These are phyloP conservation scores for Gaertneriomyces sp. DNA, from an alignment of 192 early-diverging fungal genomes.

Conservation along the genomic window DNA sequence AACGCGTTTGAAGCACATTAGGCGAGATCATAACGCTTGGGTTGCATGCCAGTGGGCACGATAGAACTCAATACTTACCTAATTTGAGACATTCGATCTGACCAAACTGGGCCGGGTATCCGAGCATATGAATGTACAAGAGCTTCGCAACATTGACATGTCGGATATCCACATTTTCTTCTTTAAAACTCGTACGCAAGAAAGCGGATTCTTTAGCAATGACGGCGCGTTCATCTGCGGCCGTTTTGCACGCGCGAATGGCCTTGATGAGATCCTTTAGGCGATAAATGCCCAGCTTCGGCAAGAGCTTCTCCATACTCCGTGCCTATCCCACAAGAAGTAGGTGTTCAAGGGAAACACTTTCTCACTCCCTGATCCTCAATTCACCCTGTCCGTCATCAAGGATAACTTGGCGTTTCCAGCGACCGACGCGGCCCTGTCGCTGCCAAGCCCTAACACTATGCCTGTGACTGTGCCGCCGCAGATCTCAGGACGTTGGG, in stretches of 20 bases:
- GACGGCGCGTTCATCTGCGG: constrained; percentile 96
- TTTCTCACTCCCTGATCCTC: no score
- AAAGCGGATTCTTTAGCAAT: constrained; percentile 94
- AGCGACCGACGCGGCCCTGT: no score
- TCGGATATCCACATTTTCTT: constrained; percentile 86
- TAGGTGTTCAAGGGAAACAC: no score
- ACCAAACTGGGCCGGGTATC: constrained; percentile 98
- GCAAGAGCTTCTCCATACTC: constrained; percentile 34
- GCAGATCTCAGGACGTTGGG: no score
- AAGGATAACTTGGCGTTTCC: no score
- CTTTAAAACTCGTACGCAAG: constrained; percentile 95
- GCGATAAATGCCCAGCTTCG: constrained; percentile 36
- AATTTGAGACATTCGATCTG: constrained; percentile 99
- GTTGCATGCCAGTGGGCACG: no score
- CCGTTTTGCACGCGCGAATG: constrained; percentile 95
- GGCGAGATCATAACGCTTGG: no score
- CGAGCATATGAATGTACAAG: constrained; percentile 97
- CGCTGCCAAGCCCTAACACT: no score
- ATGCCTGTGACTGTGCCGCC: no score
- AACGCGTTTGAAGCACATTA: background rate
- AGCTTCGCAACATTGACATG: constrained; percentile 95
- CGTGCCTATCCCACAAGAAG: background rate
- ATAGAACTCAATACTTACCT: constrained; percentile 34
- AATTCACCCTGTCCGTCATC: no score
- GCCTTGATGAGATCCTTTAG: constrained; percentile 94